Evolutionary conservation across 78 protist species (phyloP).

Genomic region (Dictyostelium firmibasis): DNA sequence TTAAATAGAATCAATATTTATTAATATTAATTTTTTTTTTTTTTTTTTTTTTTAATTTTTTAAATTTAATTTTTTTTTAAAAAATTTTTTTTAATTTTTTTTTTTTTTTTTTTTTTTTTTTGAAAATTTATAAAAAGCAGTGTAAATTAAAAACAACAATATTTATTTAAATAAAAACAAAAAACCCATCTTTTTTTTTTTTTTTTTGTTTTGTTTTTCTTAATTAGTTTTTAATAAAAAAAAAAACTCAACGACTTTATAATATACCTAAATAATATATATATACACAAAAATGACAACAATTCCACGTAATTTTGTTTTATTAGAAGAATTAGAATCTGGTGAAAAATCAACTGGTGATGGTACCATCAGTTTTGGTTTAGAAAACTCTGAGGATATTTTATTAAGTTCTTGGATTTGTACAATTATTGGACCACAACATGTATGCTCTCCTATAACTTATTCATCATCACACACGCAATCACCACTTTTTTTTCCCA

Average conservation of each 20-base stretch:
- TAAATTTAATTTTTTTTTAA: too few species aligned
- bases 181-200: not conserved
- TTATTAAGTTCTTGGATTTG: conserved; percentile 89
- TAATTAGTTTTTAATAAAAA: too few species aligned
- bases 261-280: not conserved
- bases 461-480: not conserved
- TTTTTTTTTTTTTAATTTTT: too few species aligned
- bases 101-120: not conserved
- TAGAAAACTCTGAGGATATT: conserved; percentile 85
- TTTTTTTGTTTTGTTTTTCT: too few species aligned
- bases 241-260: not conserved
- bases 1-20: too few species aligned
- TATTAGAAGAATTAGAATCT: conserved; percentile 95
- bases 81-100: not conserved
- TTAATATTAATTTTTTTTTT: too few species aligned
- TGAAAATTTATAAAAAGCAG: not conserved
- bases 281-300: conserved; percentile 14
- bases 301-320: conserved; percentile 94
- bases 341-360: conserved; percentile 95
- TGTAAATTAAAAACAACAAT: not conserved
- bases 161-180: not conserved
- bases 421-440: conserved; percentile 93
- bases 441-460: conserved; percentile 83
- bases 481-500: not conserved
- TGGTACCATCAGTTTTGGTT: conserved; percentile 90